These are phyloP conservation scores for Kwoniella shivajii DNA, from an alignment of 1,284 basidiomycete species.

Conservation along the genomic window DNA sequence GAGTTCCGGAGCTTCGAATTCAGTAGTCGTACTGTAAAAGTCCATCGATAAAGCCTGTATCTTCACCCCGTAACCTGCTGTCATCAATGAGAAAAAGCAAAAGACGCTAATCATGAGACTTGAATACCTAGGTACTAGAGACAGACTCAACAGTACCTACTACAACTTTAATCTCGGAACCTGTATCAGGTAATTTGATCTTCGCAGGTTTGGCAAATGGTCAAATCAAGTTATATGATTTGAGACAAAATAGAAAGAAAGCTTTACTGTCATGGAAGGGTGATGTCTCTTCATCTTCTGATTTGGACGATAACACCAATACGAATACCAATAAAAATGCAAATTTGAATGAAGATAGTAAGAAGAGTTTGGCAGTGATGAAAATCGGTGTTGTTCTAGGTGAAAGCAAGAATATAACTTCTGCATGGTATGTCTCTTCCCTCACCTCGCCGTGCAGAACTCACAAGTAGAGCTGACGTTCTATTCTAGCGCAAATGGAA, in stretches of 20 bases:
- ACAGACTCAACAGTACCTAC: constrained; percentile 21
- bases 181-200: constrained; percentile 36
- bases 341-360: neutral
- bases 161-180: constrained; percentile 38
- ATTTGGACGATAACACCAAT: no score
- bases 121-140: constrained; percentile 18
- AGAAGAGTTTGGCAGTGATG: neutral
- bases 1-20: no score
- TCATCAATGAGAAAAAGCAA: neutral
- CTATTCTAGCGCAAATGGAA: constrained; percentile 31
- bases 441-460: neutral
- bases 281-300: neutral
- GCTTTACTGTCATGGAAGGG: constrained; percentile 26
- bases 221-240: constrained; percentile 35
- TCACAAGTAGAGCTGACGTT: neutral
- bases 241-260: constrained; percentile 21
- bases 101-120: neutral
- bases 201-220: constrained; percentile 33
- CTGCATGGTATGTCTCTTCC: constrained; percentile 33
- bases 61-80: neutral
- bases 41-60: neutral
- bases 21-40: neutral
- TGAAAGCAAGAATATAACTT: constrained; percentile 34
- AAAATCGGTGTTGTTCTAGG: constrained; percentile 38
- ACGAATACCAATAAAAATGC: neutral